phyloP scores from a whole-genome alignment of 352 stramenopile species.

The Pythium periplocum region DNA sequence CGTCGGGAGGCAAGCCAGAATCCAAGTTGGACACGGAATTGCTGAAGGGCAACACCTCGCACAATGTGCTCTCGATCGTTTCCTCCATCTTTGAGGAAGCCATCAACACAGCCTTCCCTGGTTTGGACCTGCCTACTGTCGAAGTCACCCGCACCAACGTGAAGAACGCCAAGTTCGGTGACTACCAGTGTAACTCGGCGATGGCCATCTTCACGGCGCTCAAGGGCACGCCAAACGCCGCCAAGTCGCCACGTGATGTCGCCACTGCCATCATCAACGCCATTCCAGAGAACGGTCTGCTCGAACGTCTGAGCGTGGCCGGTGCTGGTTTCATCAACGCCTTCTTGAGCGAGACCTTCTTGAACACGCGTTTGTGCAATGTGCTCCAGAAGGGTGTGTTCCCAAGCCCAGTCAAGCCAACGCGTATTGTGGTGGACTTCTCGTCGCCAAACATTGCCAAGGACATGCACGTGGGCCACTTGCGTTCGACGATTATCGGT shows the following conservation, averaged over 20 bases:
- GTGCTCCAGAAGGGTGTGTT: conserved; percentile 76
- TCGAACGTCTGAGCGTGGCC: conserved; percentile 90
- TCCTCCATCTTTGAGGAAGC: conserved; percentile 71
- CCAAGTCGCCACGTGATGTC: conserved; percentile 78
- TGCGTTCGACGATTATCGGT: conserved; percentile 90
- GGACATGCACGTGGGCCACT: conserved; percentile 87
- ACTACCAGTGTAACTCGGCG: conserved; percentile 99
- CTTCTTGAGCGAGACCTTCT: conserved; percentile 86
- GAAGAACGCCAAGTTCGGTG: conserved; percentile 85
- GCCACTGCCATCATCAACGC: conserved; percentile 87
- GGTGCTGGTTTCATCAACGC: conserved; percentile 98
- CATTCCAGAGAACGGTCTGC: conserved; percentile 74
- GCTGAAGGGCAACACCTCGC: conserved; percentile 53
- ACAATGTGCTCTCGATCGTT: conserved; percentile 72
- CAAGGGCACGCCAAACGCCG: conserved; percentile 82
- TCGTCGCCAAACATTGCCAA: conserved; percentile 87
- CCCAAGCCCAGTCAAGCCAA: conserved; percentile 73
- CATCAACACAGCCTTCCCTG: conserved; percentile 66
- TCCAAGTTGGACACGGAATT: conserved; percentile 50
- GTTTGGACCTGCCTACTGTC: conserved; percentile 42
- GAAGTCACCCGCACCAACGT: conserved; percentile 67
- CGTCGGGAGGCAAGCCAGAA: conserved; percentile 34
- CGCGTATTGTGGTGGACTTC: conserved; percentile 79
- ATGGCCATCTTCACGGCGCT: conserved; percentile 96
- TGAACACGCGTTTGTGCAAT: conserved; percentile 56